Conservation (phyloP, 2,329 filamentous ascomycete species). For the Decorospora gaudefroyi region DNA sequence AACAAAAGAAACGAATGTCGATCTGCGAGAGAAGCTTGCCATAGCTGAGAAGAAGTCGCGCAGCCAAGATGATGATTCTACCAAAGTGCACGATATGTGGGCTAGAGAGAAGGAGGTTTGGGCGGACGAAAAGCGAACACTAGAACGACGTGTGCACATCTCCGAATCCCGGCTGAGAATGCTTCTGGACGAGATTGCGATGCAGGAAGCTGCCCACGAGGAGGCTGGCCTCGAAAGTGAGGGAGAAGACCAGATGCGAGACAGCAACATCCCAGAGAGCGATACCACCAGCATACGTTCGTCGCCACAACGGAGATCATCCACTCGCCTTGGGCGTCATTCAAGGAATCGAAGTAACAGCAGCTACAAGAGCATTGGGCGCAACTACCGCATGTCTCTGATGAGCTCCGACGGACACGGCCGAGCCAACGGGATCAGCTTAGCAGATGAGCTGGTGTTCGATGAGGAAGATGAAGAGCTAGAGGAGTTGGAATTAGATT, state of each 20-base stretch:
- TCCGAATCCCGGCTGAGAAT: slow-evolving; percentile 83
- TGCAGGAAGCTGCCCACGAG: slow-evolving; percentile 59
- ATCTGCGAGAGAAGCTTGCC: slow-evolving; percentile 79
- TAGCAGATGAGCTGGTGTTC: slow-evolving; percentile 90
- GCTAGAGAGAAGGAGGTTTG: slow-evolving; percentile 81
- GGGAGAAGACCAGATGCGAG: slow-evolving; percentile 63
- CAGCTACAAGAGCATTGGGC: slow-evolving; percentile 56
- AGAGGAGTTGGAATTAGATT: slow-evolving; percentile 64
- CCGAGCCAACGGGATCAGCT: slow-evolving; percentile 69
- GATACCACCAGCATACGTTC: slow-evolving; percentile 75
- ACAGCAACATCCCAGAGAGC: slow-evolving; percentile 61
- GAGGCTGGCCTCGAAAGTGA: slow-evolving; percentile 59
- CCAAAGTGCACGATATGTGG: slow-evolving; percentile 79
- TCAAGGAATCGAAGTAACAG: slow-evolving; percentile 61
- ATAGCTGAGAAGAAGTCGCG: slow-evolving; percentile 75
- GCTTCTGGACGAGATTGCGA: slow-evolving; percentile 83
- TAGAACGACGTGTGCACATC: slow-evolving; percentile 86
- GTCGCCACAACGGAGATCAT: slow-evolving; percentile 56
- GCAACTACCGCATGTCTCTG: slow-evolving; percentile 72
- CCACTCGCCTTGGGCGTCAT: slow-evolving; percentile 55
- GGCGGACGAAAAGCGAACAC: slow-evolving; percentile 79
- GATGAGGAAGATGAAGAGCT: slow-evolving; percentile 71
- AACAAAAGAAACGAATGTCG: slow-evolving; percentile 70
- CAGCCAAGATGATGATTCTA: slow-evolving; percentile 79
- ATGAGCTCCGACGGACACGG: slow-evolving; percentile 59